Base-by-base conservation (phyloP, 2,329 filamentous ascomycete species). In the Pseudocercospora vitis region DNA sequence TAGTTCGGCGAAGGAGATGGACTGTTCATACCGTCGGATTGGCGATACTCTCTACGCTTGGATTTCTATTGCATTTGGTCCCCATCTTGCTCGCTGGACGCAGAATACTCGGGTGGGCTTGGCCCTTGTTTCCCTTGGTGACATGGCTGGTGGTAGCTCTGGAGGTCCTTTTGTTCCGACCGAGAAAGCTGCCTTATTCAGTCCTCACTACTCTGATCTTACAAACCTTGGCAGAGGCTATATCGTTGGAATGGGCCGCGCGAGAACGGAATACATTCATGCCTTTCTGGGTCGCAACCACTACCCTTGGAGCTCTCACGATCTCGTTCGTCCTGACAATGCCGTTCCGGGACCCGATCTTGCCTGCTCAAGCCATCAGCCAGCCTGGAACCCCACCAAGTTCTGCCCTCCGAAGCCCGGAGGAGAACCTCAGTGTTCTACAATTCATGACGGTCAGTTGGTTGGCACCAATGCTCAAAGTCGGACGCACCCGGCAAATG, bases 361-460 rank as follows among this genome's bases (percentile, higher is more conserved):
- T 85, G 3, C 73, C 78, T 16, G 73, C 68, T 3, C 69, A 78
- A 7, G 80, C 78, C 0, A 89, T 91, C 52, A 83, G 84, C 48
- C 71, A 73, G 12, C 76, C 82, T 1, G 83, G 80, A 49, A 73
- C 76, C 14, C 59, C 71, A 3, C 83, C 88, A 1, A 84, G 79
- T 0, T 76, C 73, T 2, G 70, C 77, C 2, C 73, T 88, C n/a
- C 85, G 89, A 24, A 85, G 80, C 44, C 86, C 91, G 0, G 91
- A 96, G 68, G 91, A 96, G 62, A 84, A 87, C 58, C 69, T 95
- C 19, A 87, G 80, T 0, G 75, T 91, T 0, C 91, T 89, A 81
- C 87, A 91, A 61, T 96, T 89, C 72, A 87, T 92, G 81, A 86
- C 83, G 4, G 86, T 95, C 23, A 88, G 83, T 0, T 96, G 91